phyloP scores from a whole-genome alignment of 345 rosid genomes.

The Euphorbia pulcherrima region DNA sequence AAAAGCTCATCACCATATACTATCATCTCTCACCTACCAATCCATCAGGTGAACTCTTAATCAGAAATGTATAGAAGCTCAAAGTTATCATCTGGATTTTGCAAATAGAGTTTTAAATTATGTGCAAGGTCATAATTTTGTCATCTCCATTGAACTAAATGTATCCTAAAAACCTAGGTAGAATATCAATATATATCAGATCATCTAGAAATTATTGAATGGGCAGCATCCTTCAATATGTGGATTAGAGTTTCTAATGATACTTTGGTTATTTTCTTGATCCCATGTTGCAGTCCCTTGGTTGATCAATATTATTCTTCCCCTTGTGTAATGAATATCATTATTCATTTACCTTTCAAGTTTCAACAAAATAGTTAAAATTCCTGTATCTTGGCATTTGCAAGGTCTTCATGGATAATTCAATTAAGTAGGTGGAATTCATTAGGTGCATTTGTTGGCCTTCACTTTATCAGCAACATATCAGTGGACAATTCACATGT shows the following conservation, averaged over 20 bases:
- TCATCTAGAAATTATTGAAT: not conserved
- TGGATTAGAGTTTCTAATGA: not conserved
- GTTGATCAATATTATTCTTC: not conserved
- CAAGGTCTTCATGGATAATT: not conserved
- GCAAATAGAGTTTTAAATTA: not conserved
- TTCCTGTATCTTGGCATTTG: not conserved
- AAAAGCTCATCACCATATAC: constrained; percentile 69
- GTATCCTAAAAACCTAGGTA: not conserved
- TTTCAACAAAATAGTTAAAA: not conserved
- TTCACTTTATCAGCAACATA: not conserved
- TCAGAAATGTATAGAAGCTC: constrained; percentile 8
- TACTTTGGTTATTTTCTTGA: not conserved
- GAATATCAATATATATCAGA: not conserved
- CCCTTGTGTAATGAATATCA: not conserved
- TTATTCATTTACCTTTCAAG: not conserved
- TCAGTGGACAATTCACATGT: not conserved
- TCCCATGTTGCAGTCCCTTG: not conserved
- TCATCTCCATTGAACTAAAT: not conserved
- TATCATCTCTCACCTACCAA: constrained; percentile 72
- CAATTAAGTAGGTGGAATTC: not conserved
- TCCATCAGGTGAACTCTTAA: constrained; percentile 74
- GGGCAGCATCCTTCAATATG: not conserved
- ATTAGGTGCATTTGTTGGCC: not conserved
- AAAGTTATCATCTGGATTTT: not conserved
- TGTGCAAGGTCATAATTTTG: constrained; percentile 7